Evolutionary conservation across 2,329 filamentous ascomycete genomes (phyloP).

Genomic region (Lasiodiplodia gonubiensis): DNA sequence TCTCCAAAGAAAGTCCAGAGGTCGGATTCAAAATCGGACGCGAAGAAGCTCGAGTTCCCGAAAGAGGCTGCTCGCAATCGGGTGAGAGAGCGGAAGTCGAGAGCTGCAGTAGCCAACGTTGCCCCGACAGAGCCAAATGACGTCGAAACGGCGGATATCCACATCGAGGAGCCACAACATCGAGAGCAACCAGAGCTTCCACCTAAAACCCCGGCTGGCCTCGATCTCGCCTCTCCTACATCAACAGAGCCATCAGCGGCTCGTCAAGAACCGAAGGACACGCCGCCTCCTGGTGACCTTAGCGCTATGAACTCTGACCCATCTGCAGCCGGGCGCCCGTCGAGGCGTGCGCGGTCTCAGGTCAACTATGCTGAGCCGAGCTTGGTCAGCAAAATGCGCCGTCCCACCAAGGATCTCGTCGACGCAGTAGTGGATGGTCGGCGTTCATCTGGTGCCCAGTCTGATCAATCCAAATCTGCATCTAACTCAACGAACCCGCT

Average conservation of each 20-base stretch:
- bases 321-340: conserved; percentile 41
- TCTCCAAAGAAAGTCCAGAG: conserved; percentile 39
- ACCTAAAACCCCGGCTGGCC: conserved; percentile 46
- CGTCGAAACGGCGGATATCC: conserved; percentile 12
- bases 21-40: conserved; percentile 27
- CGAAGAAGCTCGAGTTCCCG: conserved; percentile 30
- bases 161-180: conserved; percentile 1
- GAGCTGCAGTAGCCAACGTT: conserved; percentile 25
- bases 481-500: conserved; percentile 17
- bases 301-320: conserved; percentile 2
- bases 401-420: conserved; percentile 53
- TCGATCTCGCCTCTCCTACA: conserved; percentile 51
- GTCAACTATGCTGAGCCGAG: conserved; percentile 59
- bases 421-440: conserved; percentile 47
- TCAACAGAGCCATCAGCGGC: conserved; percentile 47
- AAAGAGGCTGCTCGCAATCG: conserved; percentile 22
- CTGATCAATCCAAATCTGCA: conserved; percentile 32
- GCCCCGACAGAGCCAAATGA: not conserved
- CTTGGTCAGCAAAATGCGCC: conserved; percentile 56
- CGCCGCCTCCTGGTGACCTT: conserved; percentile 2
- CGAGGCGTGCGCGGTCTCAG: conserved; percentile 52
- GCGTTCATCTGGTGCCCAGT: conserved; percentile 32
- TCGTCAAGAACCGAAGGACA: conserved; percentile 10
- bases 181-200: conserved; percentile 36
- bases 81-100: conserved; percentile 31